These are phyloP conservation scores for Plenodomus tracheiphilus DNA, from an alignment of 2,329 filamentous ascomycete genomes.

Conservation along the genomic window DNA sequence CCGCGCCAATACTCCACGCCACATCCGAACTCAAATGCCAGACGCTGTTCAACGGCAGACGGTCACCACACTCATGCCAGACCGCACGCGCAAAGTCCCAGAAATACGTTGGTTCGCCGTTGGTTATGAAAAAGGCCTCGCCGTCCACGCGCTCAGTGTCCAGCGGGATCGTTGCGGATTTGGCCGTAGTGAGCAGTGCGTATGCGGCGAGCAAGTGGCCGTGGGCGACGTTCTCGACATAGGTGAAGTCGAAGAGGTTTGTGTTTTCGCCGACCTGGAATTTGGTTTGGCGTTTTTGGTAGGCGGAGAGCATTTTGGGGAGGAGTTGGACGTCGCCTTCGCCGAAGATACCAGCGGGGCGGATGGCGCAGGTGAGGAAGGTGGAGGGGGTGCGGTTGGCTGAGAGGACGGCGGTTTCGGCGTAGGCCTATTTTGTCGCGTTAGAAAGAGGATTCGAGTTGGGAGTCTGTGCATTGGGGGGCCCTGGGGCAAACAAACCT, in stretches of 20 bases:
- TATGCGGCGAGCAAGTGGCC: constrained; percentile 56
- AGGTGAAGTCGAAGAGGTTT: constrained; percentile 60
- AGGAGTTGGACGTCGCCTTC: constrained; percentile 53
- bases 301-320: constrained; percentile 50
- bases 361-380: constrained; percentile 55
- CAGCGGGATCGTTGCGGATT: constrained; percentile 45
- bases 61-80: constrained; percentile 51
- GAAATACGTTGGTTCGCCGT: constrained; percentile 55
- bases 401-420: constrained; percentile 53
- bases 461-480: not conserved
- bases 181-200: constrained; percentile 52
- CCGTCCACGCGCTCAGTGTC: constrained; percentile 53
- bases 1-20: constrained; percentile 46
- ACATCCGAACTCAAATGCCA: constrained; percentile 50
- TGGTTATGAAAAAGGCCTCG: constrained; percentile 57
- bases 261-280: constrained; percentile 56
- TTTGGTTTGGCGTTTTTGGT: constrained; percentile 53
- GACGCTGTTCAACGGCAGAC: constrained; percentile 42
- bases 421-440: constrained; percentile 42
- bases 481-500: constrained; percentile 29
- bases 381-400: constrained; percentile 51
- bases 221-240: constrained; percentile 56
- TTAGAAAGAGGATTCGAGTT: not conserved
- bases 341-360: constrained; percentile 57
- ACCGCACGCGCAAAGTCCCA: constrained; percentile 55